phyloP scores from a whole-genome alignment of 2,329 filamentous ascomycete genomes.

The Chalara sp. region DNA sequence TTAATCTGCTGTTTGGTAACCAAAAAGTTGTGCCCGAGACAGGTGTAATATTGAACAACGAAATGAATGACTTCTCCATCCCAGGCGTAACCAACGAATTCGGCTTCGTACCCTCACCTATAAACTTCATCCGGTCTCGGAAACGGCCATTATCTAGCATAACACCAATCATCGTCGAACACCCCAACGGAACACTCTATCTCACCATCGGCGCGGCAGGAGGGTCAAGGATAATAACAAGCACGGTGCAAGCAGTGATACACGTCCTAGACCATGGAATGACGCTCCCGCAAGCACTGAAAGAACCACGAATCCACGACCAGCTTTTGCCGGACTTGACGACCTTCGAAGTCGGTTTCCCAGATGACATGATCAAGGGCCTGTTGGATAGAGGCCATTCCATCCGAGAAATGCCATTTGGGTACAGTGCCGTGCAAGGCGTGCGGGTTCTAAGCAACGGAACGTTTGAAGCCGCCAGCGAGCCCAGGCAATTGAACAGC shows the following conservation, averaged over 20 bases:
- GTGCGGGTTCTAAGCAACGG: conserved; percentile 56
- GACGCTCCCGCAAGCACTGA: conserved; percentile 55
- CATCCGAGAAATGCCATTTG: conserved; percentile 59
- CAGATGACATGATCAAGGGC: conserved; percentile 55
- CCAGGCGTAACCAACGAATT: conserved; percentile 73
- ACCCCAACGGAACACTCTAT: conserved; percentile 56
- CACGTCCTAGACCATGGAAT: conserved; percentile 61
- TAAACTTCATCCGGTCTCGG: conserved; percentile 73
- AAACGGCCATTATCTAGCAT: conserved; percentile 84
- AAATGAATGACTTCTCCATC: conserved; percentile 80
- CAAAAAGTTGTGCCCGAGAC: conserved; percentile 73
- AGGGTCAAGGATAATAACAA: conserved; percentile 75
- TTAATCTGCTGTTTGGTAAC: conserved; percentile 82
- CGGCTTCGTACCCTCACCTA: conserved; percentile 70
- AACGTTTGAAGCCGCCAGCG: conserved; percentile 69
- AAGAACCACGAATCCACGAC: conserved; percentile 67
- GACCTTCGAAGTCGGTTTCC: conserved; percentile 62
- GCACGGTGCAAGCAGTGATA: conserved; percentile 68
- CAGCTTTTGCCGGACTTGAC: conserved; percentile 69
- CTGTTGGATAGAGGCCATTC: conserved; percentile 63
- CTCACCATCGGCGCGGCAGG: conserved; percentile 71
- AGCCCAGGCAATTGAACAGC: conserved; percentile 64
- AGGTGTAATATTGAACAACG: conserved; percentile 35
- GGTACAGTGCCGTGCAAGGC: conserved; percentile 64
- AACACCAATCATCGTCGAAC: conserved; percentile 70